These are phyloP conservation scores for Pseudopithomyces chartarum DNA, from an alignment of 2,329 filamentous ascomycete species.

Conservation along the genomic window DNA sequence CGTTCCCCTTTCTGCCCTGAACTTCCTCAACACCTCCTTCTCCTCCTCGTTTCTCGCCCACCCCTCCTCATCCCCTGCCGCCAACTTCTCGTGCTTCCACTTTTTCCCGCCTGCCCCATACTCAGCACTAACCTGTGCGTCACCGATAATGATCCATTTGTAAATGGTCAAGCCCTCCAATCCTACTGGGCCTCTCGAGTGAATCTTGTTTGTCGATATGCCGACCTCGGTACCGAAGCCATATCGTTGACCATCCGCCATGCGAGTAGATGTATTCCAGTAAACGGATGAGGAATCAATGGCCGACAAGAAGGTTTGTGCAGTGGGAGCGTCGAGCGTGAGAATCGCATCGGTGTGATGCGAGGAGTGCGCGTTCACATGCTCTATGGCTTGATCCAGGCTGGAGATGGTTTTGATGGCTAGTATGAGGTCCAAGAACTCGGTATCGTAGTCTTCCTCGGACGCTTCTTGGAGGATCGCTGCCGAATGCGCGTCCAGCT, in stretches of 20 bases:
- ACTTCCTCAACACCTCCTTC: slow-evolving; percentile 38
- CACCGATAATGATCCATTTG: slow-evolving; percentile 88
- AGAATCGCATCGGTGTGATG: slow-evolving; percentile 94
- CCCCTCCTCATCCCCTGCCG: slow-evolving; percentile 35
- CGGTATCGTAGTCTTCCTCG: slow-evolving; percentile 79
- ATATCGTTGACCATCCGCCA: slow-evolving; percentile 96
- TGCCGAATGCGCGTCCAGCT: slow-evolving; percentile 49
- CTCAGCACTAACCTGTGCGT: slow-evolving; percentile 78
- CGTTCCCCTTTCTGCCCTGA: slow-evolving; percentile 25
- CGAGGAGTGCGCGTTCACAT: slow-evolving; percentile 92
- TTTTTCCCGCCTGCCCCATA: slow-evolving; percentile 65
- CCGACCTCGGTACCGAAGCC: slow-evolving; percentile 98
- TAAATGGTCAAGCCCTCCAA: slow-evolving; percentile 96
- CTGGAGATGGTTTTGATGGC: slow-evolving; percentile 76
- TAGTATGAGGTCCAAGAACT: slow-evolving; percentile 84
- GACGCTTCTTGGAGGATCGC: slow-evolving; percentile 66
- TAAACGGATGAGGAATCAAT: slow-evolving; percentile 92
- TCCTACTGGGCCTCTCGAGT: slow-evolving; percentile 89
- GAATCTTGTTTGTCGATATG: slow-evolving; percentile 98
- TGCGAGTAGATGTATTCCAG: slow-evolving; percentile 94
- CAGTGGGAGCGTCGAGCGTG: slow-evolving; percentile 69
- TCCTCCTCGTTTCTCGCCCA: slow-evolving; percentile 40
- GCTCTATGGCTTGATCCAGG: slow-evolving; percentile 74
- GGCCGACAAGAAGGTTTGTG: slow-evolving; percentile 80
- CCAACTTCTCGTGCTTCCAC: slow-evolving; percentile 62